Percentiles rank a stretch among this genome's conserved stretches.
Evolutionary conservation across 495 filamentous ascomycete genomes (phyloP).

Genomic region (Cercophora newfieldiana): DNA sequence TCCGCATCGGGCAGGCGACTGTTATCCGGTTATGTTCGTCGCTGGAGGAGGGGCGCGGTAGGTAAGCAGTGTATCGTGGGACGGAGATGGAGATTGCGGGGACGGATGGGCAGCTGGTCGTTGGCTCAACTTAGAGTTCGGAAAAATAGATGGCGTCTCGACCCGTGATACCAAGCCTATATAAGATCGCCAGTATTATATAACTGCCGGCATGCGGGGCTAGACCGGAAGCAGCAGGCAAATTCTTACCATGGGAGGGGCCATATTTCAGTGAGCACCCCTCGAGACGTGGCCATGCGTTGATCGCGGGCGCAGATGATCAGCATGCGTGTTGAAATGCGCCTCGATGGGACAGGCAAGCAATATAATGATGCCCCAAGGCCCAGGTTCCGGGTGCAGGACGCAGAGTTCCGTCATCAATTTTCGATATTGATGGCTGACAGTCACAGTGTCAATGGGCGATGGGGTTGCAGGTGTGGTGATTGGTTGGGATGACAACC

Average conservation of each 20-base stretch:
- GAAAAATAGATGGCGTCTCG: slow-evolving; percentile 7
- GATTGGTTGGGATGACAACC: too few relatives aligned
- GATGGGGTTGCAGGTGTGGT: too few relatives aligned
- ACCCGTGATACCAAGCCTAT: slow-evolving; percentile 8
- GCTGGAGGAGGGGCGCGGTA: slow-evolving; percentile 17
- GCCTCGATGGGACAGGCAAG: too few relatives aligned
- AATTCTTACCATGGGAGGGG: not conserved
- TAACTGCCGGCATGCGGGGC: slow-evolving; percentile 11
- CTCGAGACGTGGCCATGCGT: too few relatives aligned
- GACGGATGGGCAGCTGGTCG: not conserved
- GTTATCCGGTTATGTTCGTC: slow-evolving; percentile 20
- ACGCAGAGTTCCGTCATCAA: too few relatives aligned
- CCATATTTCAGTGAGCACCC: too few relatives aligned
- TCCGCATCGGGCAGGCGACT: slow-evolving; percentile 5
- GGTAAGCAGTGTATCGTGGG: not conserved
- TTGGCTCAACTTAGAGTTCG: not conserved
- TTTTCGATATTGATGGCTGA: too few relatives aligned
- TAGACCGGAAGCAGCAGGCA: slow-evolving; percentile 11
- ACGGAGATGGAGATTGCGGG: slow-evolving; percentile 10
- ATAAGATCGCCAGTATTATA: not conserved
- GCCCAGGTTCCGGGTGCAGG: too few relatives aligned
- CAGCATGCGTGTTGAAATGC: too few relatives aligned
- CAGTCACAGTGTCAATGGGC: too few relatives aligned
- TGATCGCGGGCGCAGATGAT: too few relatives aligned
- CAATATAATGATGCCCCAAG: too few relatives aligned